A percentile compares a stretch with the other conserved stretches of the same genome.
These are phyloP conservation scores for Speleostelium caveatum DNA, from an alignment of 78 protist genomes.

Conservation along the genomic window DNA sequence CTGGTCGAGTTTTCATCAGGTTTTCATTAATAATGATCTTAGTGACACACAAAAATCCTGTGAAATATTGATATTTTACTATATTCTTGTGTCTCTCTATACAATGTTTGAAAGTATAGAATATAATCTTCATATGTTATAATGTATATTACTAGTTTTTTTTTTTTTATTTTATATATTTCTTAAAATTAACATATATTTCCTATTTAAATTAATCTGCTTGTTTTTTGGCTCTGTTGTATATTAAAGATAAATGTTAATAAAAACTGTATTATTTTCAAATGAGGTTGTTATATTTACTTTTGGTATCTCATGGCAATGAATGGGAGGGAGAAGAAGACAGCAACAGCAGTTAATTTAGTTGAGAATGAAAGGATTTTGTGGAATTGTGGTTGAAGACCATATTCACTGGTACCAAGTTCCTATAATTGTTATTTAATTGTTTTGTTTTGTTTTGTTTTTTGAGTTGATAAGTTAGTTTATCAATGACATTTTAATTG, in stretches of 20 bases:
- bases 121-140: background rate
- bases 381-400: background rate
- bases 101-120: background rate
- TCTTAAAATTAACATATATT: background rate
- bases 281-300: background rate
- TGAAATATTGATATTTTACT: background rate
- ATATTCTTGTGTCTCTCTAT: background rate
- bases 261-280: background rate
- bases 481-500: background rate
- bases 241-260: background rate
- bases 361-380: background rate
- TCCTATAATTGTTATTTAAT: background rate
- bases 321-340: constrained; percentile 6
- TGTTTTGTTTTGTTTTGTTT: background rate
- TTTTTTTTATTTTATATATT: background rate
- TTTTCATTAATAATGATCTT: background rate
- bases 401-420: constrained; percentile 2
- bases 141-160: background rate
- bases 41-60: background rate
- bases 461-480: background rate
- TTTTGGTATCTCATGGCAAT: constrained; percentile 1
- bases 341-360: constrained; percentile 20
- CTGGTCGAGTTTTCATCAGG: too few species aligned
- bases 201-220: background rate
- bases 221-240: constrained; percentile 6